Conservation (phyloP, 371 early-diverging fungal genomes). For the Mucor plumbeus region DNA sequence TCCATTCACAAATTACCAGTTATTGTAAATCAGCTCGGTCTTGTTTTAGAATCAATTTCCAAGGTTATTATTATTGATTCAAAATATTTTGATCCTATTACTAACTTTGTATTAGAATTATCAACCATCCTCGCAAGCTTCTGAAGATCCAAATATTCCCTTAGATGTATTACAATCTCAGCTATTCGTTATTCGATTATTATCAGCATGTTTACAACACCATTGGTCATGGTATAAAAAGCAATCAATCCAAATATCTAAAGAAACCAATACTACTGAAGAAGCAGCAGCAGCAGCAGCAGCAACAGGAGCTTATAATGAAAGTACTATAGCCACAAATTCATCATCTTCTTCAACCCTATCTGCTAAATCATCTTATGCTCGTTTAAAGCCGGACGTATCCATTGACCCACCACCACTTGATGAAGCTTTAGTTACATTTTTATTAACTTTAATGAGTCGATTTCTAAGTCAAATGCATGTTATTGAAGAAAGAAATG, state of each 20-base stretch:
- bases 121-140: slow-evolving; percentile 42
- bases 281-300: slow-evolving; percentile 31
- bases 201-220: slow-evolving; percentile 75
- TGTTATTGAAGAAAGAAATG: slow-evolving; percentile 52
- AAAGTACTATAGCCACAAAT: neutral
- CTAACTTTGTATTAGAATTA: slow-evolving; percentile 13
- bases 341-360: slow-evolving; percentile 3
- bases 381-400: slow-evolving; percentile 1
- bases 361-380: slow-evolving; percentile 2
- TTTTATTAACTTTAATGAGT: slow-evolving; percentile 63
- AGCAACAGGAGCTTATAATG: slow-evolving; percentile 22
- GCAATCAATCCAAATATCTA: slow-evolving; percentile 26
- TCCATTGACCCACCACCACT: slow-evolving; percentile 74
- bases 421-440: slow-evolving; percentile 73
- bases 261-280: slow-evolving; percentile 17
- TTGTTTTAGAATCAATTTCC: slow-evolving; percentile 62
- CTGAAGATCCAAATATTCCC: slow-evolving; percentile 55
- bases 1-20: slow-evolving; percentile 57
- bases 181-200: slow-evolving; percentile 69
- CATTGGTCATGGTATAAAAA: slow-evolving; percentile 73
- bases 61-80: slow-evolving; percentile 47
- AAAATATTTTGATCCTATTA: slow-evolving; percentile 14
- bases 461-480: slow-evolving; percentile 63
- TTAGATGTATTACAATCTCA: slow-evolving; percentile 74
- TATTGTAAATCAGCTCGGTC: slow-evolving; percentile 57